Evolutionary conservation across 352 stramenopile genomes (phyloP).

Genomic region (Lagenidium giganteum): DNA sequence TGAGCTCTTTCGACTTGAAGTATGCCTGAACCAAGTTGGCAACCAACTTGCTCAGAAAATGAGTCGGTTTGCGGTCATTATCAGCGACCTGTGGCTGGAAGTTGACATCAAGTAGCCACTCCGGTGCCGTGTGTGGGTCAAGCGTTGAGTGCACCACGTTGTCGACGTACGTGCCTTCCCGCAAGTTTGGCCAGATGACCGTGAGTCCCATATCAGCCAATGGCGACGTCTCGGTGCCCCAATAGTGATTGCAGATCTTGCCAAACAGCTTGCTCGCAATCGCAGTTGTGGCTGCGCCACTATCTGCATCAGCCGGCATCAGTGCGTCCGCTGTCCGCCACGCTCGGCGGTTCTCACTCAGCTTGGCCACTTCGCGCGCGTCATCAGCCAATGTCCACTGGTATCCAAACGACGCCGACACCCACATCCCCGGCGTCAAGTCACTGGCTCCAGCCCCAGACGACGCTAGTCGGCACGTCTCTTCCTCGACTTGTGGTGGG

Average conservation of each 20-base stretch:
- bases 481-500: conserved; percentile 50
- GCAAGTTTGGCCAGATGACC: conserved; percentile 58
- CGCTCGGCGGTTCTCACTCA: conserved; percentile 1
- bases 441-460: conserved; percentile 25
- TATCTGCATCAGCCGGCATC: too few relatives aligned
- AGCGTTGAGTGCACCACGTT: conserved; percentile 82
- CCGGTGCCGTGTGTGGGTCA: conserved; percentile 49
- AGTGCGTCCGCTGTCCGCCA: background rate
- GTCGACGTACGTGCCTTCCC: conserved; percentile 80
- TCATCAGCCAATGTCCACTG: conserved; percentile 42
- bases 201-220: conserved; percentile 53
- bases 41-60: conserved; percentile 61
- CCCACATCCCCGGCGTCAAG: conserved; percentile 46
- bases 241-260: conserved; percentile 15
- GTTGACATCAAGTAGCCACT: conserved; percentile 51
- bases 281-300: too few relatives aligned
- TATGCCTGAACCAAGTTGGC: conserved; percentile 75
- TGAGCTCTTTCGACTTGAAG: conserved; percentile 58
- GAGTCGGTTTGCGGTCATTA: conserved; percentile 43
- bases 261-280: conserved; percentile 36
- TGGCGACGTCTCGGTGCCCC: conserved; percentile 34
- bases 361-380: conserved; percentile 28
- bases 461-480: conserved; percentile 37
- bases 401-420: conserved; percentile 68
- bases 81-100: conserved; percentile 37